A percentile compares a stretch with the other conserved stretches of the same genome.
phyloP scores from a whole-genome alignment of 169 alveolate genomes.

The Cryptosporidium bovis region DNA sequence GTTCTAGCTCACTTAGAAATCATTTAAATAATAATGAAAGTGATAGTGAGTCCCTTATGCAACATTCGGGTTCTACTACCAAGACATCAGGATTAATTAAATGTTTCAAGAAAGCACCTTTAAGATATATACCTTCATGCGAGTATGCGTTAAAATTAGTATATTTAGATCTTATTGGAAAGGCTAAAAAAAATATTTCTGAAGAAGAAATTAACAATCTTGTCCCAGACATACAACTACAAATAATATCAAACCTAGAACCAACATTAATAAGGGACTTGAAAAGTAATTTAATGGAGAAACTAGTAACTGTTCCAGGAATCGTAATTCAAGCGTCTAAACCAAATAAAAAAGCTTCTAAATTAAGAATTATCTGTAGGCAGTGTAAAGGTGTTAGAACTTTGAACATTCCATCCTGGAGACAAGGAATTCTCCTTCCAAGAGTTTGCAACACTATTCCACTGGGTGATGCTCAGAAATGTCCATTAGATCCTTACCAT shows the following conservation, averaged over 20 bases:
- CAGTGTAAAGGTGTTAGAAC: conserved; percentile 91
- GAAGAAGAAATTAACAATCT: conserved; percentile 75
- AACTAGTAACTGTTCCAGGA: conserved; percentile 94
- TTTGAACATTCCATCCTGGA: conserved; percentile 90
- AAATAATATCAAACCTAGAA: conserved; percentile 80
- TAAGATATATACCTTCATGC: conserved; percentile 80
- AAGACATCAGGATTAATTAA: conserved; percentile 75
- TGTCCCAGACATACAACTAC: conserved; percentile 83
- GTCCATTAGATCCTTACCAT: conserved; percentile 93
- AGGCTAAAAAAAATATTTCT: conserved; percentile 12
- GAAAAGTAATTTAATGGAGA: conserved; percentile 84
- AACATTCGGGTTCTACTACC: not conserved
- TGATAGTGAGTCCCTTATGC: not conserved
- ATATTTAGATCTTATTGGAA: conserved; percentile 42
- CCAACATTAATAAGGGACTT: conserved; percentile 88
- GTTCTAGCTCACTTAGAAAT: conserved; percentile 29
- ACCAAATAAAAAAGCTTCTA: conserved; percentile 88
- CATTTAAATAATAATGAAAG: conserved; percentile 5
- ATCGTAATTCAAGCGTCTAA: conserved; percentile 93
- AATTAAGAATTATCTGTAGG: conserved; percentile 87
- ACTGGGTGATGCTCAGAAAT: conserved; percentile 82
- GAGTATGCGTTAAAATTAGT: conserved; percentile 61
- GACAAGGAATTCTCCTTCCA: conserved; percentile 83
- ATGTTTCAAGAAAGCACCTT: conserved; percentile 85
- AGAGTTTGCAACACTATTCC: conserved; percentile 83